Base-by-base conservation (phyloP, 352 stramenopile genomes). In the Globisporangium orthogonon region DNA sequence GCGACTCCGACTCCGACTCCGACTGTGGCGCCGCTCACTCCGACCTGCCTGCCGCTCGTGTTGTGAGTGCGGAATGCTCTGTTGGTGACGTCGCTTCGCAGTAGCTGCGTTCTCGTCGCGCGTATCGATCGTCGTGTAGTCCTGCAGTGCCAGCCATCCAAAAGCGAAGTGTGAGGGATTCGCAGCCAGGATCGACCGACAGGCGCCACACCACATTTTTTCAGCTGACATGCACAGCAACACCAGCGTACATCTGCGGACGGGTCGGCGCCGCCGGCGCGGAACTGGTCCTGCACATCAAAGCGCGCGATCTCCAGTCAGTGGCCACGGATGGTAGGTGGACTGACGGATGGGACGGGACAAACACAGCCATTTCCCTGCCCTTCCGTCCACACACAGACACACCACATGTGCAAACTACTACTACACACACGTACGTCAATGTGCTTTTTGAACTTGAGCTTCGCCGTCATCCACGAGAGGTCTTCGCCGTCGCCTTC, bases 391-490 rank as follows among this genome's bases (percentile, higher is more conserved):
- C 41, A 53, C 23, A 63, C n/a, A 40, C 23, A 64, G 2, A 13
- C n/a, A 61, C 66, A 49, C 28, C 10, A 3, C 2, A 31, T 6
- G 2, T 7, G 9, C 33, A 23, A 23, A 23, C 23, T 23, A 23
- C 23, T 23, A 47, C 18, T 11, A 15, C 14, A 39, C 0, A 28
- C 17, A 64, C 62, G 41, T 76, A 93, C 86, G 58, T 95, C 86
- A 35, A 94, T 91, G 63, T 95, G 86, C 51, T 93, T 93, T 60
- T 87, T 90, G 65, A 94, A 94, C 69, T 91, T 91, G 48, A 95
- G 76, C 64, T 94, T 90, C n/a, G 80, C 77, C 1, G 74, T 78
- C 78, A 92, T 91, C 86, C 86, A 95, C 13, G 80, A 89, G 39
- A 71, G 72, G 56, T 86, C 78, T 4, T 75, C 41, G 40, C 71